These are phyloP conservation scores for Epichloe sylvatica DNA, from an alignment of 2,329 filamentous ascomycete genomes.

Conservation along the genomic window DNA sequence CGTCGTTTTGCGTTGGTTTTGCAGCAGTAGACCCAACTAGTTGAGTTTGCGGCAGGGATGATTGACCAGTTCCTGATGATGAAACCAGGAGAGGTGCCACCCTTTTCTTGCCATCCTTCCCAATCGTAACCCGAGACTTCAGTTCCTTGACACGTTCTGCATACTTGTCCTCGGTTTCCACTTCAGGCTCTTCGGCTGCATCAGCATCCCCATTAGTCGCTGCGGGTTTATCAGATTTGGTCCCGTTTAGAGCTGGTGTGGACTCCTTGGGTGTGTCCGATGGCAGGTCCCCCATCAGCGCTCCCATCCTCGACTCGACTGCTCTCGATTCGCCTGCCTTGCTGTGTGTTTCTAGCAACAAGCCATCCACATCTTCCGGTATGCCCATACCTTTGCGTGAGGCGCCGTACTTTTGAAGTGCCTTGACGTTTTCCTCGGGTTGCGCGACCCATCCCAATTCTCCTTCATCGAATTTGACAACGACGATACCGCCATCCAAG, in stretches of 20 bases:
- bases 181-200: slow-evolving; percentile 18
- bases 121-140: slow-evolving; percentile 86
- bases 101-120: slow-evolving; percentile 92
- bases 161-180: slow-evolving; percentile 39
- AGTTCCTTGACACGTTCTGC: slow-evolving; percentile 45
- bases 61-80: slow-evolving; percentile 72
- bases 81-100: slow-evolving; percentile 87
- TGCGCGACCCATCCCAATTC: slow-evolving; percentile 84
- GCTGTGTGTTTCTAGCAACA: slow-evolving; percentile 78
- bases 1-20: slow-evolving; percentile 50
- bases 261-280: slow-evolving; percentile 37
- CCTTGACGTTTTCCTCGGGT: slow-evolving; percentile 80
- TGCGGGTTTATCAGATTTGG: slow-evolving; percentile 30
- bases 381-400: slow-evolving; percentile 81
- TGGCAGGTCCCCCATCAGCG: slow-evolving; percentile 74
- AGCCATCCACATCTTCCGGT: slow-evolving; percentile 78
- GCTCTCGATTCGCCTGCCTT: slow-evolving; percentile 82
- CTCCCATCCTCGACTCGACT: slow-evolving; percentile 91
- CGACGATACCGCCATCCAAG: slow-evolving; percentile 77
- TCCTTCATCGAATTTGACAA: slow-evolving; percentile 66
- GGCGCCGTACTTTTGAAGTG: slow-evolving; percentile 81
- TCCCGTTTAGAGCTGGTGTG: slow-evolving; percentile 34
- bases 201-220: slow-evolving; percentile 26
- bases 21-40: slow-evolving; percentile 62
- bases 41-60: slow-evolving; percentile 77